phyloP scores from a whole-genome alignment of 2,329 filamentous ascomycete species.

The Trichoderma arundinaceum region DNA sequence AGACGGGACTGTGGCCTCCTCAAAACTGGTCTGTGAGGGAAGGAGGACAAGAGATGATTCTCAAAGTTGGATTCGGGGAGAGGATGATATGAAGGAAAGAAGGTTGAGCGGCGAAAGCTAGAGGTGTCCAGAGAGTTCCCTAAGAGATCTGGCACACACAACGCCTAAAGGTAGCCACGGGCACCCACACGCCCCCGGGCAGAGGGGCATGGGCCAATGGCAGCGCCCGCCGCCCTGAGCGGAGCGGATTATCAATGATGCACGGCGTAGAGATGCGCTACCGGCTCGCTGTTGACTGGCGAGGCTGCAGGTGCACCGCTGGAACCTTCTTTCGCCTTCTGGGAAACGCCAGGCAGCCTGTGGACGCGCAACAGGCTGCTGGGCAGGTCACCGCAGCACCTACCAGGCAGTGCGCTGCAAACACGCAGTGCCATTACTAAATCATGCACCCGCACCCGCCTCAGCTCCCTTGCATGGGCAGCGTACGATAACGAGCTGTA shows the following conservation, averaged over 20 bases:
- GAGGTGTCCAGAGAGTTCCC: slow-evolving; percentile 31
- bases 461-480: background rate
- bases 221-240: slow-evolving; percentile 39
- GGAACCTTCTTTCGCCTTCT: slow-evolving; percentile 45
- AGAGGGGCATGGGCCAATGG: slow-evolving; percentile 45
- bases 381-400: background rate
- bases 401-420: no score
- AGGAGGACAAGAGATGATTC: slow-evolving; percentile 3
- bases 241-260: slow-evolving; percentile 48
- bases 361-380: slow-evolving; percentile 32
- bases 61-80: slow-evolving; percentile 12
- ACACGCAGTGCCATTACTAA: no score
- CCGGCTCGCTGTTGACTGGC: slow-evolving; percentile 33
- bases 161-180: slow-evolving; percentile 26
- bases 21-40: slow-evolving; percentile 2
- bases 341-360: slow-evolving; percentile 33
- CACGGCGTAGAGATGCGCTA: slow-evolving; percentile 32
- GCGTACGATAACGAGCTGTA: slow-evolving; percentile 27
- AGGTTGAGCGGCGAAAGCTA: slow-evolving; percentile 36
- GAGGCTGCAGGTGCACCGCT: slow-evolving; percentile 32
- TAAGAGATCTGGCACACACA: slow-evolving; percentile 23
- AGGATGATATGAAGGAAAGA: slow-evolving; percentile 30
- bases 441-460: background rate
- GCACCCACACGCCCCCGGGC: slow-evolving; percentile 29
- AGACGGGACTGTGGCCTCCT: slow-evolving; percentile 8